Base-by-base conservation (phyloP, 805 yeast species). In the Zygoascus bituminiphila region DNA sequence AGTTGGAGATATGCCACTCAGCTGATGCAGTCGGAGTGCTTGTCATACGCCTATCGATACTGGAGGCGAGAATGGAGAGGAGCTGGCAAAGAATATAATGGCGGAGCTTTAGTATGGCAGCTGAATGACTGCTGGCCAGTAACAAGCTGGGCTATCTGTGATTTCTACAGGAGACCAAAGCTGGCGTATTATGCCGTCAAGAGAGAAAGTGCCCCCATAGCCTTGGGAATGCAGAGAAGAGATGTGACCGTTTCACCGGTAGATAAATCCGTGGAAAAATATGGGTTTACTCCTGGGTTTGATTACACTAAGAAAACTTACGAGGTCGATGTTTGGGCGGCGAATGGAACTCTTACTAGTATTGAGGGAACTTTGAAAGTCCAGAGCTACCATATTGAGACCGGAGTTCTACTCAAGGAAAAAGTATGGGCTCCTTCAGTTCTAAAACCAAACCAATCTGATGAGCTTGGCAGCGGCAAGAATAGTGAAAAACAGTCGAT, bases 91-190 rank as follows among this genome's bases (percentile, higher is more conserved):
- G 64, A 74, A 38, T 62, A 64, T 31, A 57, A 58, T 35, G 72
- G 75, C 10, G 80, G 79, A 3, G 71, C 74, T 4, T 57, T 76
- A 29, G 77, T 76, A 7, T 76, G 80, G 80, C 79, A 75, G 57
- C 56, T 73, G 23, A 74, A 76, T 51, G 79, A 76, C 56, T 73
- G 77, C 50, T 74, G 77, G 75, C 79, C 79, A 1, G 73, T 66
- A 2, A 67, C 77, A 1, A 65, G 73, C 15, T 76, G 80, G 79
- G 61, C 78, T 0, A 59, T 75, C 25, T 63, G 69, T 20, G 80
- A 76, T 53, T 69, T 57, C 48, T 69, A 62, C 45, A 57, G 56
- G 38, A 57, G 70, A 23, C 76, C 76, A 5, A 76, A 76, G 55
- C 54, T 76, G 49, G 73, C 72, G 0, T 76, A 69, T 54, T 76